Conservation (phyloP, 306 rosid genomes). For the Lablab purpureus region DNA sequence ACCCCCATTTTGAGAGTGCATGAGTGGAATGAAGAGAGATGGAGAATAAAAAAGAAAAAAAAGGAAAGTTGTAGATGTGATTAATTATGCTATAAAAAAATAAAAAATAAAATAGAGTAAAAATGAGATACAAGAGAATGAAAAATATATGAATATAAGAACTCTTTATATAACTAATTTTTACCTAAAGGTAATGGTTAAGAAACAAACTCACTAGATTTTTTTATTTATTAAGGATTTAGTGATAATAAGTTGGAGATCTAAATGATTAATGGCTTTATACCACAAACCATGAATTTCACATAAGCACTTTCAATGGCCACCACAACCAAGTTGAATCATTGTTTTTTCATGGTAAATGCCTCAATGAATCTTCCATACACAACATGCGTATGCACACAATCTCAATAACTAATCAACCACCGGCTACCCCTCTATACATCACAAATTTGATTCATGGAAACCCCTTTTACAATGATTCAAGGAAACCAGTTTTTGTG, state of each 20-base stretch:
- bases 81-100: not conserved
- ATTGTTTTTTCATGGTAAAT: conserved; percentile 38
- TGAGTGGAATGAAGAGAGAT: not conserved
- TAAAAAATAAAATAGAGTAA: not conserved
- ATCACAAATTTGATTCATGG: conserved; percentile 30
- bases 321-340: conserved; percentile 12
- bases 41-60: too few species aligned
- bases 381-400: conserved; percentile 39
- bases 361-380: conserved; percentile 27
- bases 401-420: conserved; percentile 37
- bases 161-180: not conserved
- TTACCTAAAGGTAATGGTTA: not conserved
- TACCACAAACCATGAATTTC: conserved; percentile 22
- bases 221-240: not conserved
- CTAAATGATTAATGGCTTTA: not conserved
- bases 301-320: not conserved
- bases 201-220: not conserved
- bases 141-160: not conserved
- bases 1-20: not conserved
- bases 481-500: conserved; percentile 87
- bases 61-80: not conserved
- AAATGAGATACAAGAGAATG: not conserved
- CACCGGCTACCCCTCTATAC: conserved; percentile 38
- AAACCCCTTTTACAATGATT: conserved; percentile 53
- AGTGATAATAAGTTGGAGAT: not conserved